Percentiles rank a stretch among this genome's conserved stretches.
phyloP scores from a whole-genome alignment of 2,329 filamentous ascomycete genomes.

The Cladosporium sp. region DNA sequence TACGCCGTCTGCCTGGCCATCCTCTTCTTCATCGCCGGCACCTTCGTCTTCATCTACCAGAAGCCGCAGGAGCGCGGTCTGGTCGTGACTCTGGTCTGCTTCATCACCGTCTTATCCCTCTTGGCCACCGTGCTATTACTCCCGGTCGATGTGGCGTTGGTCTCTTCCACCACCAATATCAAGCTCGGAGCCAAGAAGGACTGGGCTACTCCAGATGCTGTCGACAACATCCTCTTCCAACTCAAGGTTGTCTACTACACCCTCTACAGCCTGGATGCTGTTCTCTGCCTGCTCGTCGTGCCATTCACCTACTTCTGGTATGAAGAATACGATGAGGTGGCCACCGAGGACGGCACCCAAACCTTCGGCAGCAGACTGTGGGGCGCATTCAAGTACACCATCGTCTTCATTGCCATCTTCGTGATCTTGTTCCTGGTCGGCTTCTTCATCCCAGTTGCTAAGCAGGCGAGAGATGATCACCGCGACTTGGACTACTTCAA shows the following conservation, averaged over 20 bases:
- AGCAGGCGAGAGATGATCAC: slow-evolving; percentile 63
- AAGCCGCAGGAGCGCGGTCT: slow-evolving; percentile 81
- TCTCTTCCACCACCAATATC: slow-evolving; percentile 81
- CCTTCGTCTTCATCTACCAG: slow-evolving; percentile 92
- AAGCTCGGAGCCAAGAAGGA: slow-evolving; percentile 82
- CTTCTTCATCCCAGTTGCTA: slow-evolving; percentile 87
- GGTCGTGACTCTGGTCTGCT: slow-evolving; percentile 79
- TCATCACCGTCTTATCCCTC: slow-evolving; percentile 81
- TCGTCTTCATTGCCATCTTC: slow-evolving; percentile 78
- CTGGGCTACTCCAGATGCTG: slow-evolving; percentile 83
- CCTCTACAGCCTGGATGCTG: slow-evolving; percentile 85
- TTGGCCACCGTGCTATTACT: slow-evolving; percentile 90
- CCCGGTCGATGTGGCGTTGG: slow-evolving; percentile 91
- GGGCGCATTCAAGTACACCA: slow-evolving; percentile 88
- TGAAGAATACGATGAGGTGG: slow-evolving; percentile 94
- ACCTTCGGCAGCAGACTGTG: slow-evolving; percentile 71
- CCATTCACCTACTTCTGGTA: slow-evolving; percentile 99
- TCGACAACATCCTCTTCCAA: slow-evolving; percentile 76
- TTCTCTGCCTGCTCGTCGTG: slow-evolving; percentile 85
- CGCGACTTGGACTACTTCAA: slow-evolving; percentile 92
- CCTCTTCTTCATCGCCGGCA: slow-evolving; percentile 72
- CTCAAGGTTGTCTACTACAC: slow-evolving; percentile 90
- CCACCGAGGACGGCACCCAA: slow-evolving; percentile 75
- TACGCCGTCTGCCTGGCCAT: slow-evolving; percentile 82
- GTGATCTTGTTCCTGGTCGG: slow-evolving; percentile 85